These are phyloP conservation scores for Gliomastix tumulicola DNA, from an alignment of 2,329 filamentous ascomycete species.

Conservation along the genomic window DNA sequence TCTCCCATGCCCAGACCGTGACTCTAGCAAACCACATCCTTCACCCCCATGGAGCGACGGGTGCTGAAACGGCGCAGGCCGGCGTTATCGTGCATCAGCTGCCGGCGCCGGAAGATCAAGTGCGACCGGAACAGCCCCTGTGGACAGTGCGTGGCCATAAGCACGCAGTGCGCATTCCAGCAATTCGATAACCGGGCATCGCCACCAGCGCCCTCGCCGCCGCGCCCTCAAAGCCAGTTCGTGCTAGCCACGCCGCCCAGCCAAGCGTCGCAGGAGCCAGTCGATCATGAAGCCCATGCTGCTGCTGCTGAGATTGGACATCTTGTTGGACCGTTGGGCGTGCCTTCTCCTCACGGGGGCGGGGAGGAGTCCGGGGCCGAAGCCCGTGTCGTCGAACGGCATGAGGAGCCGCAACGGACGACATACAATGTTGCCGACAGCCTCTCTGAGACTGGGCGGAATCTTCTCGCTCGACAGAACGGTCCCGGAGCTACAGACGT, in stretches of 20 bases:
- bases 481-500: constrained; percentile 12
- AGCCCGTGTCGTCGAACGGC: not conserved
- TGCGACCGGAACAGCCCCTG: constrained; percentile 35
- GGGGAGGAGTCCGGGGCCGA: not conserved
- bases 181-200: not conserved
- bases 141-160: constrained; percentile 22
- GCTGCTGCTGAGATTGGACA: not conserved
- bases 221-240: not conserved
- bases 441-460: not conserved
- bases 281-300: not conserved
- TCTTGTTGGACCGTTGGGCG: not conserved
- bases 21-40: too few relatives aligned
- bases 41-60: constrained; percentile 4
- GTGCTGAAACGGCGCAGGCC: constrained; percentile 5
- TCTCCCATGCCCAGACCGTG: too few relatives aligned
- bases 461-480: constrained; percentile 8
- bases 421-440: too few relatives aligned
- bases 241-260: not conserved
- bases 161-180: constrained; percentile 21
- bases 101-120: constrained; percentile 36
- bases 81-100: constrained; percentile 28
- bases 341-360: not conserved
- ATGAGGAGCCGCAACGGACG: too few relatives aligned
- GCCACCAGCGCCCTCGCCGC: not conserved
- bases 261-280: not conserved